Evolutionary conservation across 768 basidiomycete genomes (phyloP).

Genomic region (Chlorophyllum brunneum): DNA sequence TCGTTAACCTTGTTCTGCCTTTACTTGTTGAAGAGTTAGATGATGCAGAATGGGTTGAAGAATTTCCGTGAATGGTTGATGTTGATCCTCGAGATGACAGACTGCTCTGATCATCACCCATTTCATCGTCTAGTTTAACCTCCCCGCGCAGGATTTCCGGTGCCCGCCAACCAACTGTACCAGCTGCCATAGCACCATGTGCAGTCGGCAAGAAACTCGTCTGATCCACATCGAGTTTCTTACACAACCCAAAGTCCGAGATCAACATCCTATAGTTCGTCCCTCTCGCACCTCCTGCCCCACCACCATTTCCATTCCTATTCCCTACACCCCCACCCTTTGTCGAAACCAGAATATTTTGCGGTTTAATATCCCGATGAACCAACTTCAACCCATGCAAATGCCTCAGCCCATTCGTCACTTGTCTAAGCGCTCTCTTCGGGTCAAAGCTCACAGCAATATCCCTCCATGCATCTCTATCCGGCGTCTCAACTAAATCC

Average conservation of each 20-base stretch:
- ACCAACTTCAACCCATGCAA: slow-evolving; percentile 92
- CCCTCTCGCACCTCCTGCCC: not conserved
- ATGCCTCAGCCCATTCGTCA: slow-evolving; percentile 84
- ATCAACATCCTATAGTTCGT: slow-evolving; percentile 5
- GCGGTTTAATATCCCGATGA: slow-evolving; percentile 98
- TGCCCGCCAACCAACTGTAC: slow-evolving; percentile 96
- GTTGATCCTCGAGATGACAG: slow-evolving; percentile 65
- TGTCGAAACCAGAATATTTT: slow-evolving; percentile 70
- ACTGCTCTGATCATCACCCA: slow-evolving; percentile 60
- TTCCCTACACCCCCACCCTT: not conserved
- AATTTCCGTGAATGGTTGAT: slow-evolving; percentile 40
- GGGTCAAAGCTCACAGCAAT: slow-evolving; percentile 78
- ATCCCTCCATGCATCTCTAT: slow-evolving; percentile 64
- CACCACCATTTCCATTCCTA: not conserved
- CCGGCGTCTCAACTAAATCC: slow-evolving; percentile 79
- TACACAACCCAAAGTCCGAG: slow-evolving; percentile 90
- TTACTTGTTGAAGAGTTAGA: slow-evolving; percentile 25
- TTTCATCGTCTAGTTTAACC: slow-evolving; percentile 89
- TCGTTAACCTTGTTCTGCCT: slow-evolving; percentile 76
- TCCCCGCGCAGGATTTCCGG: slow-evolving; percentile 95
- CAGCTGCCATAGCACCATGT: slow-evolving; percentile 85
- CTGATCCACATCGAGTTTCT: slow-evolving; percentile 93
- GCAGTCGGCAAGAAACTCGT: slow-evolving; percentile 93
- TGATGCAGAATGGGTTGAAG: slow-evolving; percentile 16
- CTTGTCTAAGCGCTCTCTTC: slow-evolving; percentile 83